Percentiles rank a stretch among this genome's conserved stretches.
Evolutionary conservation across 306 rosid genomes (phyloP).

Genomic region (Quercus engelmannii): DNA sequence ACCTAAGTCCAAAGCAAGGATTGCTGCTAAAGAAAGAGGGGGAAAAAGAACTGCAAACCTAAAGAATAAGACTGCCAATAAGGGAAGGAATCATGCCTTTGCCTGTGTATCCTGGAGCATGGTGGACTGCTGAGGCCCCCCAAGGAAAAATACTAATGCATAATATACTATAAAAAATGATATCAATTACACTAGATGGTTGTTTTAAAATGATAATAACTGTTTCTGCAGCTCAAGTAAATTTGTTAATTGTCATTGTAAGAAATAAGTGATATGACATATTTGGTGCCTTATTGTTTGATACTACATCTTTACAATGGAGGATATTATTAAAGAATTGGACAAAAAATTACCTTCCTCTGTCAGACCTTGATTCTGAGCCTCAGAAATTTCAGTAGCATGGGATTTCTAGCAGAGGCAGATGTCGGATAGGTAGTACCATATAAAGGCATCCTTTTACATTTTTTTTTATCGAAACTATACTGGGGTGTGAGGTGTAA

Average conservation of each 20-base stretch:
- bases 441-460: too few relatives aligned
- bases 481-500: not conserved
- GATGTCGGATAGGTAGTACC: not conserved
- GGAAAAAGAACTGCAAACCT: too few relatives aligned
- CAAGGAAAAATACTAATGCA: not conserved
- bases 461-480: not conserved
- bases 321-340: not conserved
- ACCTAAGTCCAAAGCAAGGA: too few relatives aligned
- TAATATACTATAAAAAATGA: not conserved
- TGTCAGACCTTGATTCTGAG: not conserved
- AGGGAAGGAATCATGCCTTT: too few relatives aligned
- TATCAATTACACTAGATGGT: not conserved
- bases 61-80: too few relatives aligned
- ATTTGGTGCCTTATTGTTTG: not conserved
- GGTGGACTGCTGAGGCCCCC: too few relatives aligned
- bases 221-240: not conserved
- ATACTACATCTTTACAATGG: not conserved
- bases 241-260: not conserved
- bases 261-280: not conserved
- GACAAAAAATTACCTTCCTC: not conserved
- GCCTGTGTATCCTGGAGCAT: too few relatives aligned
- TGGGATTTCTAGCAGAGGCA: not conserved
- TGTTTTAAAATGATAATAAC: not conserved
- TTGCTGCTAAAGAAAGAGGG: too few relatives aligned
- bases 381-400: not conserved